These are phyloP conservation scores for Acer yangbiense DNA, from an alignment of 345 rosid genomes.

Conservation along the genomic window DNA sequence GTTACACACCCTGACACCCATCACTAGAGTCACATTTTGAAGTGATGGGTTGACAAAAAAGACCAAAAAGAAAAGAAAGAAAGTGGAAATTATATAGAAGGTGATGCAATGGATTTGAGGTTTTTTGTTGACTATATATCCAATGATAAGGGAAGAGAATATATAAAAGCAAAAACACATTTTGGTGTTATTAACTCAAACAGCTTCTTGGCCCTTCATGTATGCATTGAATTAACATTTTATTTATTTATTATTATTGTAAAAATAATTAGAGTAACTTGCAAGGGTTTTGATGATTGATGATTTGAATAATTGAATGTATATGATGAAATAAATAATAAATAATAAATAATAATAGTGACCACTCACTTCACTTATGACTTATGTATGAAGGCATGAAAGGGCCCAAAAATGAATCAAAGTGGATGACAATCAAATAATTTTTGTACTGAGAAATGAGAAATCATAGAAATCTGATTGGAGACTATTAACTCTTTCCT, in stretches of 20 bases:
- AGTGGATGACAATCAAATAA: conserved; percentile 1
- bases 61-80: background rate
- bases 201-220: background rate
- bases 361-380: background rate
- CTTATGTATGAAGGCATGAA: background rate
- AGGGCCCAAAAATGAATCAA: background rate
- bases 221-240: background rate
- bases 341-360: background rate
- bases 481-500: conserved; percentile 1
- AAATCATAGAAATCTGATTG: background rate
- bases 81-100: background rate
- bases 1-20: too few species aligned
- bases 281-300: too few species aligned
- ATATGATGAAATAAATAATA: background rate
- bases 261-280: background rate
- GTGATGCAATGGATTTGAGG: background rate
- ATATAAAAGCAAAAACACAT: too few species aligned
- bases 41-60: background rate
- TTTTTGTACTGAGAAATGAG: background rate
- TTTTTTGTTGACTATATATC: too few species aligned
- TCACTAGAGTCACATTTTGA: background rate
- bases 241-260: too few species aligned
- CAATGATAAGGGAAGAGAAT: background rate
- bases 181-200: too few species aligned
- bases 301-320: background rate